Evolutionary conservation across 352 stramenopile genomes (phyloP), one percentile per base, ranked within the genome.

Genomic region (Phytophthora megakarya): DNA sequence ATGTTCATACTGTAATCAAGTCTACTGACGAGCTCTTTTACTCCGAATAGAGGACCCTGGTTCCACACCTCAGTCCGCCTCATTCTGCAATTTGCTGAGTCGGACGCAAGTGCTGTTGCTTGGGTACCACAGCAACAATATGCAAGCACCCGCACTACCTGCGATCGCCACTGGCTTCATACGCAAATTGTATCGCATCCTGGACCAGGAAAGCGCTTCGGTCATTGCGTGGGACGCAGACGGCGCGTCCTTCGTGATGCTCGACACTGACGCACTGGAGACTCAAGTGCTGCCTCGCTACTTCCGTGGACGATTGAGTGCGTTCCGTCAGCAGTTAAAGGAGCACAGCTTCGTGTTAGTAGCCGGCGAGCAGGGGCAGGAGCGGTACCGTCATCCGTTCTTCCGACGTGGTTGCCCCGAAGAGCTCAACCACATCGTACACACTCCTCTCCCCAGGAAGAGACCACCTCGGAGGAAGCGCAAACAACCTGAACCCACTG

Each of bases 161-260:
- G 61, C 68, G 26, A 92, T 92, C 65, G 79, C 83, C 52, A 84
- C 78, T 30, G 67, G 71, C 9, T 92, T 92, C 25, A 76, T 92
- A 65, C 80, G 83, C 65, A 90, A 92, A 57, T 64, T 92, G 21
- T 92, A 92, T 57, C 76, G 75, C 47, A 87, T 92, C 21, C 72
- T 92, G 40, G 82, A 92, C 68, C 70, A 80, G 43, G 71, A 89
- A 51, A 75, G 67, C 52, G 61, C 49, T 5, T 60, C 66, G 8
- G 75, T 88, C 66, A 89, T 92, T 62, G 51, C 61, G 23, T 92
- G 83, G 83, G 76, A 84, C 65, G 43, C 51, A 8, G 39, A 62
- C n/a, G 83, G 83, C 62, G 64, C 64, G 28, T 80, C 67, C 37
- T 92, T 92, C 60, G 63, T 67, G 12, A 75, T 92, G 55, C 64